phyloP scores from a whole-genome alignment of 495 filamentous ascomycete genomes.

The Glutinoglossum americanum region DNA sequence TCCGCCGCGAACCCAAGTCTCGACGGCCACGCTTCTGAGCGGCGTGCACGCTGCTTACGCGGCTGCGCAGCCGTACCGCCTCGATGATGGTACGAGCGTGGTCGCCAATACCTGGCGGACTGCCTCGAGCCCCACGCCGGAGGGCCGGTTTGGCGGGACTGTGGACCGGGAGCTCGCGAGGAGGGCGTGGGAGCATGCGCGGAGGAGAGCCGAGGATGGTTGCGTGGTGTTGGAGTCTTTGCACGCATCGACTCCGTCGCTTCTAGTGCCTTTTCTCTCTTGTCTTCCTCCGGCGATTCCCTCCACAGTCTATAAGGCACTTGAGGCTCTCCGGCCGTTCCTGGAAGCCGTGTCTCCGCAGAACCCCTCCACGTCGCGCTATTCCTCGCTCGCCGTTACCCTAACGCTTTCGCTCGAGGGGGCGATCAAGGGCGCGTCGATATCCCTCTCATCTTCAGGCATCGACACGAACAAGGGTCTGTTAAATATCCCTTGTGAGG shows the following conservation, averaged over 20 bases:
- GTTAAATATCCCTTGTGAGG: constrained; percentile 53
- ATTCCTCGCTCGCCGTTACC: constrained; percentile 59
- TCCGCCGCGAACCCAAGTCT: constrained; percentile 36
- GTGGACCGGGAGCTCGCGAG: constrained; percentile 60
- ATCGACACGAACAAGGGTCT: constrained; percentile 69
- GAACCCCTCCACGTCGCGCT: constrained; percentile 69
- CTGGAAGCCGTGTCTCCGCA: constrained; percentile 67
- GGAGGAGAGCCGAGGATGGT: constrained; percentile 83
- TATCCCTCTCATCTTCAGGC: constrained; percentile 69
- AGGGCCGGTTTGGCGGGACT: constrained; percentile 48
- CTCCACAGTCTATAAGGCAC: constrained; percentile 44
- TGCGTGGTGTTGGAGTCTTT: constrained; percentile 76
- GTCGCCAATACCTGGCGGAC: constrained; percentile 92
- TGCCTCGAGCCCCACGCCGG: constrained; percentile 38
- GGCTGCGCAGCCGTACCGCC: constrained; percentile 52
- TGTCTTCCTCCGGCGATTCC: constrained; percentile 63
- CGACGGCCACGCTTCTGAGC: constrained; percentile 79
- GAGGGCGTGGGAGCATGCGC: constrained; percentile 91
- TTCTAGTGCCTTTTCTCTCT: constrained; percentile 60
- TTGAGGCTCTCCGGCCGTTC: constrained; percentile 74
- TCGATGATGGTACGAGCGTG: constrained; percentile 79
- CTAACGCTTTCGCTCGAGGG: constrained; percentile 66
- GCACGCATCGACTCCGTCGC: constrained; percentile 68
- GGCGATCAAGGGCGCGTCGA: constrained; percentile 46
- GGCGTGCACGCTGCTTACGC: constrained; percentile 75